Base-by-base conservation (phyloP, 768 basidiomycete genomes). In the Hysterangium stoloniferum region DNA sequence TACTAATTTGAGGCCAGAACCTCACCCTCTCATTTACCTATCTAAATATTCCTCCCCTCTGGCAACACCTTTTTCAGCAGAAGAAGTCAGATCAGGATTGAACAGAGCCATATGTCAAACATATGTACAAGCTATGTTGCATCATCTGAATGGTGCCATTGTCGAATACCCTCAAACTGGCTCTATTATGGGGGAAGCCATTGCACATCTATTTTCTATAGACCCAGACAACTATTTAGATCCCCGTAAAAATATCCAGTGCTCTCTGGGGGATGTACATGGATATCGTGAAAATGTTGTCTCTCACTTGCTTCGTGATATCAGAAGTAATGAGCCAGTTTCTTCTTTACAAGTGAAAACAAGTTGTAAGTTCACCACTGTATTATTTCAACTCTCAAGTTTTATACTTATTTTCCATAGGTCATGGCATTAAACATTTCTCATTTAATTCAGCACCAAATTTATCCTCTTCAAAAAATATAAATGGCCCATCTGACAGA, bases 181-280 rank as follows among this genome's bases (percentile, higher is more conserved):
- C 2, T 2, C 19, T 13, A 4, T 24, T 15, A 7, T 7, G 22
- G 34, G 38, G 8, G 34, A 38, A 9, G 34, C 17, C 19, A 29
- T 49, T 1, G 35, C n/a, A 1, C 48, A 49, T 25, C 15, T n/a
- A 7, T 49, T 49, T 28, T 22, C 5, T 25, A 17, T 49, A 13
- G 19, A 37, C 11, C 24, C 35, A 20, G 35, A 25, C 8, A 8
- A 40, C 20, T 49, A 25, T 9, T 11, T 49, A 1, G 20, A 49
- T 37, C 48, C 48, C 15, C 37, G 25, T n/a, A 22, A 38, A 25
- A 49, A 49, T 20, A 25, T 49, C 4, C 48, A 49, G n/a, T 49
- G 29, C 19, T 49, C 35, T 6, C 25, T 49, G 8, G 48, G 48
- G 5, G 20, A 9, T 8, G 15, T 24, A 3, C 46, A 48, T 40